Percentiles rank a stretch among this genome's conserved stretches.
Conservation (phyloP, 2,329 filamentous ascomycete species). For the Phyllosticta citrichinensis region DNA sequence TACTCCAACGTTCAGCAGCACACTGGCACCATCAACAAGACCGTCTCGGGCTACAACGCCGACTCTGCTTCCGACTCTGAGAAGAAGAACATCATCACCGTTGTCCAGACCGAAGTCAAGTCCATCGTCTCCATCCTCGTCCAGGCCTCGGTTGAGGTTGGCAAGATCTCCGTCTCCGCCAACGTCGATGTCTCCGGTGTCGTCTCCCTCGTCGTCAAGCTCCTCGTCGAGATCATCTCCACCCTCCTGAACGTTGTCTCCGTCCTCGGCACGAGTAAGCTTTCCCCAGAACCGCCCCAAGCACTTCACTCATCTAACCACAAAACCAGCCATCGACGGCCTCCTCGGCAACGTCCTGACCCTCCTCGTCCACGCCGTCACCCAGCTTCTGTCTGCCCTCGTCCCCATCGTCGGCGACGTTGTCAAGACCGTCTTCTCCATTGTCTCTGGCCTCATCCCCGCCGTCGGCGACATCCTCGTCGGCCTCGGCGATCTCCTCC, state of each 20-base stretch:
- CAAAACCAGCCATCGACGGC: background rate
- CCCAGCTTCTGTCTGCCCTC: conserved; percentile 7
- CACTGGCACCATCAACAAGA: conserved; percentile 11
- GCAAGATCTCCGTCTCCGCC: conserved; percentile 7
- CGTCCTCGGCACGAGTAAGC: conserved; percentile 11
- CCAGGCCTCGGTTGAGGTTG: conserved; percentile 7
- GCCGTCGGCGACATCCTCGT: conserved; percentile 10
- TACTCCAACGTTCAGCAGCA: conserved; percentile 9
- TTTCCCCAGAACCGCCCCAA: background rate
- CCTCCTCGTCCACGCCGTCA: conserved; percentile 11
- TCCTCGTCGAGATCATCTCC: conserved; percentile 33
- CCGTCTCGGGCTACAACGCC: conserved; percentile 1
- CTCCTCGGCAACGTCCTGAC: conserved; percentile 10
- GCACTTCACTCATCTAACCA: background rate
- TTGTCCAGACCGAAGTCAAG: conserved; percentile 9
- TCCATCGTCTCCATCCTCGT: conserved; percentile 7
- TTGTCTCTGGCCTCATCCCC: conserved; percentile 8
- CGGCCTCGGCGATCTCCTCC: conserved; percentile 12
- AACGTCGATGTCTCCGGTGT: conserved; percentile 7
- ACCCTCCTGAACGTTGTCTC: conserved; percentile 40
- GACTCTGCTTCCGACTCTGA: background rate
- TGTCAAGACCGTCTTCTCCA: conserved; percentile 6
- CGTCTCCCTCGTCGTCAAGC: conserved; percentile 30
- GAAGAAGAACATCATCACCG: conserved; percentile 3
- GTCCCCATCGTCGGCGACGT: conserved; percentile 9